phyloP scores from a whole-genome alignment of 768 basidiomycete genomes.

The Boletus reticuloceps region DNA sequence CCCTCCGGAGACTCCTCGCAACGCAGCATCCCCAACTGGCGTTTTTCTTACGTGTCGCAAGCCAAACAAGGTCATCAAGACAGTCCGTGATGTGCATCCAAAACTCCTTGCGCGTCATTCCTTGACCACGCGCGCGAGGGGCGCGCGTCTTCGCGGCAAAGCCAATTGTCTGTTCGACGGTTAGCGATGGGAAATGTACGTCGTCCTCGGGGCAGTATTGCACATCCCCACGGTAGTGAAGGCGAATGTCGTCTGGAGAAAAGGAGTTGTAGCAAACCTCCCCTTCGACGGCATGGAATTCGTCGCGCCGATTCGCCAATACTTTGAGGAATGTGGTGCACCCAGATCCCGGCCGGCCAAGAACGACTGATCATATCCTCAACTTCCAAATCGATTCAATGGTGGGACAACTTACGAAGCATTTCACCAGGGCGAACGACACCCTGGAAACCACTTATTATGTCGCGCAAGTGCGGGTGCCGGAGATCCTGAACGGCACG shows the following conservation, averaged over 20 bases:
- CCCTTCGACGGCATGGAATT: constrained; percentile 67
- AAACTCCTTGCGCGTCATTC: constrained; percentile 36
- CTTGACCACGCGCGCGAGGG: constrained; percentile 51
- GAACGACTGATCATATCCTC: constrained; percentile 53
- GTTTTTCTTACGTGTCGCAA: constrained; percentile 71
- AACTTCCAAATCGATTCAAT: background rate
- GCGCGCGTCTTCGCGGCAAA: constrained; percentile 70
- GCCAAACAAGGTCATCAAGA: constrained; percentile 71
- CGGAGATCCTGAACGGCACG: constrained; percentile 43
- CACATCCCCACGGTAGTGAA: constrained; percentile 75
- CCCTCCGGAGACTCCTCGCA: constrained; percentile 73
- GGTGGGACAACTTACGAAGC: constrained; percentile 49
- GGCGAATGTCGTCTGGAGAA: constrained; percentile 56
- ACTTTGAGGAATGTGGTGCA: constrained; percentile 83
- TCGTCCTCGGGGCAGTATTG: constrained; percentile 85
- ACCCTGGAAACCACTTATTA: constrained; percentile 54
- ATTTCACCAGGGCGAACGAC: constrained; percentile 62
- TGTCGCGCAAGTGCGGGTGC: constrained; percentile 60
- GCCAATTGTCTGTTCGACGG: constrained; percentile 70
- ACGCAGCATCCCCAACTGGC: constrained; percentile 74
- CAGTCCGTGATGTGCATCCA: constrained; percentile 33
- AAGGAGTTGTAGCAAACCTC: constrained; percentile 77
- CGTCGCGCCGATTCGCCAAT: constrained; percentile 70
- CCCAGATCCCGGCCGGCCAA: constrained; percentile 83
- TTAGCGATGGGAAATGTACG: constrained; percentile 80